Conservation (phyloP, 2,329 filamentous ascomycete genomes). For the Sphaerulina populicola region DNA sequence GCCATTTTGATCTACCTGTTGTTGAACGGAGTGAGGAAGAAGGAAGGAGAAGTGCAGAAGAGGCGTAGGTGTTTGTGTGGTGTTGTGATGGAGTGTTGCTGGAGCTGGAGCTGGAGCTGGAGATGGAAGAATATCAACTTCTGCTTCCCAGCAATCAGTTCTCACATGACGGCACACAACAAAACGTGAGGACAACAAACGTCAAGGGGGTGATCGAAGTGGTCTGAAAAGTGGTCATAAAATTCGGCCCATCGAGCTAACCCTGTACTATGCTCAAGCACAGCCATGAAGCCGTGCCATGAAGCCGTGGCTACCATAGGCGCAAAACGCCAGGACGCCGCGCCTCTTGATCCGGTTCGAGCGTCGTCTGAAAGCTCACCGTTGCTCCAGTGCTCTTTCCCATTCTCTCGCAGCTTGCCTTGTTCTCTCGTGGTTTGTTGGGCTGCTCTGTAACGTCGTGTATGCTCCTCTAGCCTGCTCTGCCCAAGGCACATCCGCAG, state of each 20-base stretch:
- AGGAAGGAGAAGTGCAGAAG: not conserved
- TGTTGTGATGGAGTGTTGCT: too few relatives aligned
- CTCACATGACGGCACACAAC: too few relatives aligned
- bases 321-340: constrained; percentile 4
- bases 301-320: not conserved
- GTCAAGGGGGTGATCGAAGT: too few relatives aligned
- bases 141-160: not conserved
- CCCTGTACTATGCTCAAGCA: not conserved
- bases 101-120: too few relatives aligned
- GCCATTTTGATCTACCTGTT: not conserved
- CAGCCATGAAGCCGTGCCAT: not conserved
- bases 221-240: not conserved
- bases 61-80: too few relatives aligned
- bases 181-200: too few relatives aligned
- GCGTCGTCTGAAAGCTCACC: not conserved
- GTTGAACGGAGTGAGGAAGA: not conserved
- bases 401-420: not conserved
- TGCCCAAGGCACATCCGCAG: not conserved
- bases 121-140: not conserved
- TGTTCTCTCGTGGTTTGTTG: not conserved
- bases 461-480: not conserved
- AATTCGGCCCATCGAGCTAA: not conserved
- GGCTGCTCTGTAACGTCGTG: not conserved
- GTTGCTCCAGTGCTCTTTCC: not conserved
- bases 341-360: not conserved